Evolutionary conservation across 495 filamentous ascomycete genomes (phyloP).

Genomic region (Hamigera avellanea): DNA sequence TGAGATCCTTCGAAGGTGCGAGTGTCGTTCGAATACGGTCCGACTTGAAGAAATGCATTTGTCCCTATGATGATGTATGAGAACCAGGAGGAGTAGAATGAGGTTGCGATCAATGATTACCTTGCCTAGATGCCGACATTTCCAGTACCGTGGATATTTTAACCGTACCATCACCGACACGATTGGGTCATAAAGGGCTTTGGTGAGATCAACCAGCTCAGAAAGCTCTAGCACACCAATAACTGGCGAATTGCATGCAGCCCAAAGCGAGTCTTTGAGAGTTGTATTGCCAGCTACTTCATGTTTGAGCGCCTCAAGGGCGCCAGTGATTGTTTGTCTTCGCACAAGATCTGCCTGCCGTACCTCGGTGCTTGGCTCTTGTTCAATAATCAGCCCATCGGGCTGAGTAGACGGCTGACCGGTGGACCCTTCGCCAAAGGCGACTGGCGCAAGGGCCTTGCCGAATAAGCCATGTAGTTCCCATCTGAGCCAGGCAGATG

Average conservation of each 20-base stretch:
- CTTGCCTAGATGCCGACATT: constrained; percentile 48
- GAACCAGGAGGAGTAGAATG: background rate
- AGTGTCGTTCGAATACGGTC: constrained; percentile 20
- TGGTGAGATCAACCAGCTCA: constrained; percentile 68
- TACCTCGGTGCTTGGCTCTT: constrained; percentile 55
- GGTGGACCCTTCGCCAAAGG: constrained; percentile 50
- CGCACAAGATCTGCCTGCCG: constrained; percentile 60
- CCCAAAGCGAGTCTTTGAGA: constrained; percentile 65
- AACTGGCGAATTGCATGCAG: constrained; percentile 55
- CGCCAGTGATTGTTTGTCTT: constrained; percentile 63
- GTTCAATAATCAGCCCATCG: constrained; percentile 69
- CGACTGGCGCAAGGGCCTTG: constrained; percentile 64
- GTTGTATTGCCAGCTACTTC: constrained; percentile 51
- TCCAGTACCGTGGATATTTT: constrained; percentile 62
- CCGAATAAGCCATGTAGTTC: constrained; percentile 56
- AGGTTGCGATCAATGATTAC: constrained; percentile 18
- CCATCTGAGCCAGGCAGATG: constrained; percentile 68
- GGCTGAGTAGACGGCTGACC: constrained; percentile 19
- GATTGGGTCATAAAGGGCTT: constrained; percentile 56
- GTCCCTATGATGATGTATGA: constrained; percentile 15
- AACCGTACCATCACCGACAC: constrained; percentile 51
- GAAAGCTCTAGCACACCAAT: constrained; percentile 60
- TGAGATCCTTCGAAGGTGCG: constrained; percentile 18
- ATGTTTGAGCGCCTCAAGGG: constrained; percentile 59
- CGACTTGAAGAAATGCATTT: constrained; percentile 29